Percentiles rank a stretch among this genome's conserved stretches.
These are phyloP conservation scores for Colletotrichum orchidophilum DNA, from an alignment of 2,329 filamentous ascomycete species.

Conservation along the genomic window DNA sequence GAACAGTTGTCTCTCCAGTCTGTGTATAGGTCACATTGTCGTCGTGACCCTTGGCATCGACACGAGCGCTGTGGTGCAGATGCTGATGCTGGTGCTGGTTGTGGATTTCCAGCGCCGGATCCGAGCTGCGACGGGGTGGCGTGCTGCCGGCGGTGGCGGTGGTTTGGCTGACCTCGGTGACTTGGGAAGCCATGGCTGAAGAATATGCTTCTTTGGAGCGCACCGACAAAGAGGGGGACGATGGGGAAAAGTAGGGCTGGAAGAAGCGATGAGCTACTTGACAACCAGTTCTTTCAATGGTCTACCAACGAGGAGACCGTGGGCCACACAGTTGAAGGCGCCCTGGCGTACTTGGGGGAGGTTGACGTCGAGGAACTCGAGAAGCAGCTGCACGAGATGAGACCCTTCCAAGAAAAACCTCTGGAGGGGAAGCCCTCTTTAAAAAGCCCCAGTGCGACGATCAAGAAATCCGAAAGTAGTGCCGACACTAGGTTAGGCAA, in stretches of 20 bases:
- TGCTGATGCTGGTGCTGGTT: slow-evolving; percentile 56
- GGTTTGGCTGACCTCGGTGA: slow-evolving; percentile 27
- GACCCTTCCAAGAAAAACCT: background rate
- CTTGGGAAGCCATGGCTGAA: slow-evolving; percentile 26
- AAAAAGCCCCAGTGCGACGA: slow-evolving; percentile 27
- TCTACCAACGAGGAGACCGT: background rate
- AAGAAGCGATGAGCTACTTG: background rate
- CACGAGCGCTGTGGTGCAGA: slow-evolving; percentile 50
- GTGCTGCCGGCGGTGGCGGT: slow-evolving; percentile 19
- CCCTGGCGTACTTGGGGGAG: slow-evolving; percentile 3
- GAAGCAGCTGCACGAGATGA: slow-evolving; percentile 14
- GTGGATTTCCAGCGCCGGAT: slow-evolving; percentile 46
- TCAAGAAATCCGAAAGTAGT: slow-evolving; percentile 33
- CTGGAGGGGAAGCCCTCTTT: slow-evolving; percentile 30
- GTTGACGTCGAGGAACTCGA: slow-evolving; percentile 17
- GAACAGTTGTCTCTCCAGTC: slow-evolving; percentile 49
- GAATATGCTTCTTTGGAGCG: slow-evolving; percentile 1
- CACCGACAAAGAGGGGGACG: background rate
- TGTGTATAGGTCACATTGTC: slow-evolving; percentile 60
- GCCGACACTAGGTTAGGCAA: slow-evolving; percentile 29
- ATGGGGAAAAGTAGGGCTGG: background rate
- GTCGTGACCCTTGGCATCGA: slow-evolving; percentile 43
- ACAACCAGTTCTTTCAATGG: slow-evolving; percentile 5
- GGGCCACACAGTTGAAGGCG: slow-evolving; percentile 16
- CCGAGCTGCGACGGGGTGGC: slow-evolving; percentile 40